Evolutionary conservation across 768 basidiomycete genomes (phyloP), one percentile per base, ranked within the genome.

Genomic region (Lactifluus echinatus): DNA sequence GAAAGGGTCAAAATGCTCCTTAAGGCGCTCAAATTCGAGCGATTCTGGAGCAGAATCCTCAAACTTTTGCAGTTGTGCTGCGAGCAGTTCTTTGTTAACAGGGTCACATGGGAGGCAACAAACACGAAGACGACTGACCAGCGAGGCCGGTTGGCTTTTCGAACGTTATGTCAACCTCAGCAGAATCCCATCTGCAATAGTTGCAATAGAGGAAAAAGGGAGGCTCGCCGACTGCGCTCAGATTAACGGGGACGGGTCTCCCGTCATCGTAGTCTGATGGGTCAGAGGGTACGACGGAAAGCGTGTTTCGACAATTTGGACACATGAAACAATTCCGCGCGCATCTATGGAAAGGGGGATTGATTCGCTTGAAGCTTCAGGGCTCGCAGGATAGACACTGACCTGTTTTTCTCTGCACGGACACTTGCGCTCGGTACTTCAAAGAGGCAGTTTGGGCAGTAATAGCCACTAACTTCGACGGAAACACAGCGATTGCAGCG

Each of bases 361-460:
- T 15, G 50, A 17, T 48, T 34, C 6, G 45, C 11, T 42, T 46
- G 36, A 50, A 31, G 31, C 10, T 15, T 50, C 21, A 33, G 17
- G 33, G 33, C 39, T 53, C n/a, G 2, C 21, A 36, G 29, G 23
- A 12, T 23, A 36, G 53, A 17, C 34, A 61, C 72, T 64, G 61
- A 90, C 95, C 94, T 80, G 67, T 96, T 97, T 79, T 93, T 95
- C 72, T 99, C 96, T 12, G 89, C 93, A 53, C 96, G 79, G n/a
- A 99, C 96, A 65, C 93, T 96, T 2, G 96, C 96, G 68, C 87
- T 93, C 0, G 96, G 95, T 11, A 99, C 96, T 69, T 99, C 96
- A 70, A 98, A 99, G 17, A 97, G 77, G 70, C 96, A 99, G 69
- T 95, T 94, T 31, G 96, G 96, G 69, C 96, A 99, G 70, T 92